A percentile compares a stretch with the other conserved stretches of the same genome.
Conservation (phyloP, 2,329 filamentous ascomycete genomes). For the Myriosclerotinia scirpicola region DNA sequence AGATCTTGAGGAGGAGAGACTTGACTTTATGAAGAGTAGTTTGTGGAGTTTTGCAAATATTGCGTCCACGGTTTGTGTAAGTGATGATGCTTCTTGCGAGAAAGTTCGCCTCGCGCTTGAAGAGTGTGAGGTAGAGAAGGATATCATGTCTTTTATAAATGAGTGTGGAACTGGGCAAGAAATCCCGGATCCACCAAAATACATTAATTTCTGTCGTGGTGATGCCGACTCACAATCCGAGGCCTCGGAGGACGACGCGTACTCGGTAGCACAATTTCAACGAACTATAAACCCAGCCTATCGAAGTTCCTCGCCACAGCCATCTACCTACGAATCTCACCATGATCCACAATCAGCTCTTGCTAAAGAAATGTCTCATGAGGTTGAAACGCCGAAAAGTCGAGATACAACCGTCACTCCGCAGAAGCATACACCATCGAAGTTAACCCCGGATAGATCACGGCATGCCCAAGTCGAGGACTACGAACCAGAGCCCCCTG, state of each 20-base stretch:
- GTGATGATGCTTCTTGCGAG: slow-evolving; percentile 94
- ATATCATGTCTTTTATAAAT: slow-evolving; percentile 85
- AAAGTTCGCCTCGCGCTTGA: slow-evolving; percentile 92
- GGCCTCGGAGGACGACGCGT: slow-evolving; percentile 80
- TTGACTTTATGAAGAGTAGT: slow-evolving; percentile 97
- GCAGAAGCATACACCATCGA: slow-evolving; percentile 47
- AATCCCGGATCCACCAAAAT: slow-evolving; percentile 94
- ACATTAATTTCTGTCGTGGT: slow-evolving; percentile 97
- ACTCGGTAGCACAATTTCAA: slow-evolving; percentile 94
- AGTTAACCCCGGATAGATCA: slow-evolving; percentile 26
- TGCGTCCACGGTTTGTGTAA: slow-evolving; percentile 94
- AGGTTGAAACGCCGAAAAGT: slow-evolving; percentile 45
- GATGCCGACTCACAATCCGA: slow-evolving; percentile 83
- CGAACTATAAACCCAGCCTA: slow-evolving; percentile 94
- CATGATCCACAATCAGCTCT: slow-evolving; percentile 79
- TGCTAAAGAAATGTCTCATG: slow-evolving; percentile 65
- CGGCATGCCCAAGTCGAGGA: slow-evolving; percentile 33
- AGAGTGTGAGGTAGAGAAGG: slow-evolving; percentile 94
- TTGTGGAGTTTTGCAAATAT: slow-evolving; percentile 98
- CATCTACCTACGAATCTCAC: slow-evolving; percentile 88
- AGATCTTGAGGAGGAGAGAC: slow-evolving; percentile 92
- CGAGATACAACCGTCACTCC: slow-evolving; percentile 53
- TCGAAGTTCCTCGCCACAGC: slow-evolving; percentile 92
- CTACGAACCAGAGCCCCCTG: slow-evolving; percentile 39
- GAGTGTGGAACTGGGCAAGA: slow-evolving; percentile 92